Percentiles rank a stretch among this genome's conserved stretches.
phyloP scores from a whole-genome alignment of 2,329 filamentous ascomycete genomes.

The Alternaria sp. region DNA sequence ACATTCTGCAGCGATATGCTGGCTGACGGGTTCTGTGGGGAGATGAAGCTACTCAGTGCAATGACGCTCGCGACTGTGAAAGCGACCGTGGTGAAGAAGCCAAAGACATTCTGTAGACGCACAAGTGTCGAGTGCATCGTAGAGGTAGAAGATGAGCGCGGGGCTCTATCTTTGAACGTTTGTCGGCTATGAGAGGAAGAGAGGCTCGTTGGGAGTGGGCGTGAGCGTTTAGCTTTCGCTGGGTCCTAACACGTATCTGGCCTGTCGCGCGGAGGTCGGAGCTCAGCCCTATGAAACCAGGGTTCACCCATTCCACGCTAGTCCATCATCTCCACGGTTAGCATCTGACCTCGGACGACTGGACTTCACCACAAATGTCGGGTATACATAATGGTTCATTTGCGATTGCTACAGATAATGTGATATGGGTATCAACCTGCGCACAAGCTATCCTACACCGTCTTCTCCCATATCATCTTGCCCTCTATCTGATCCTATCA shows the following conservation, averaged over 20 bases:
- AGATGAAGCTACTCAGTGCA: constrained; percentile 78
- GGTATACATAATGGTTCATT: neutral
- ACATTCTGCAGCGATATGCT: constrained; percentile 75
- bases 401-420: neutral
- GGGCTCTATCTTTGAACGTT: neutral
- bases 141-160: neutral
- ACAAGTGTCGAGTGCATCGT: constrained; percentile 87
- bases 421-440: neutral
- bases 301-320: constrained; percentile 9
- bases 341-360: neutral
- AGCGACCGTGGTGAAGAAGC: constrained; percentile 96
- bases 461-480: neutral
- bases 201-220: constrained; percentile 8
- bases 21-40: constrained; percentile 72
- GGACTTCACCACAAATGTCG: neutral
- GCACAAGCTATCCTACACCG: neutral
- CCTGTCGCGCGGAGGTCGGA: constrained; percentile 33
- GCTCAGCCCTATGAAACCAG: constrained; percentile 34
- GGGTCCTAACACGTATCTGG: constrained; percentile 50
- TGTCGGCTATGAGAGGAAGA: constrained; percentile 10
- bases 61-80: constrained; percentile 83
- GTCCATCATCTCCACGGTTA: neutral
- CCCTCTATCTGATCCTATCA: neutral
- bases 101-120: constrained; percentile 90
- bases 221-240: constrained; percentile 22